These are phyloP conservation scores for Strigomonas galati DNA, from an alignment of 208 protist genomes.

Conservation along the genomic window DNA sequence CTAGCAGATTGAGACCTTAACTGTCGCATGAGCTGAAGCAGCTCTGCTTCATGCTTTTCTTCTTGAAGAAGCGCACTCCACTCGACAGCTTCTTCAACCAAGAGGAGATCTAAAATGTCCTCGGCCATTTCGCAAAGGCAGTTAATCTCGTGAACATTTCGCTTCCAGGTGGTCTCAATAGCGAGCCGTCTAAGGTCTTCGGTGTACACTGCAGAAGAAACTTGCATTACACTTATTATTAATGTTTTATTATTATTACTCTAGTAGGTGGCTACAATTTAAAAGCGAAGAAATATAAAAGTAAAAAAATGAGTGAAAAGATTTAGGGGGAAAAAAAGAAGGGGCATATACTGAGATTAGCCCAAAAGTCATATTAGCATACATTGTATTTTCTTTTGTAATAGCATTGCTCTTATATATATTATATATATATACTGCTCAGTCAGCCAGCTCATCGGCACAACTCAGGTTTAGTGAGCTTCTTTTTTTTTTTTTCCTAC, in stretches of 20 bases:
- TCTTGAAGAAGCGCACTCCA: conserved; percentile 2
- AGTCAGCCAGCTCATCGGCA: no score
- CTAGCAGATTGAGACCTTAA: background rate
- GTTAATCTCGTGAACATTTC: background rate
- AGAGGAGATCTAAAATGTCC: background rate
- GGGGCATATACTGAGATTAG: background rate
- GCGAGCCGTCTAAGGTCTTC: no score
- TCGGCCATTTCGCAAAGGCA: background rate
- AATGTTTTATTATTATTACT: no score
- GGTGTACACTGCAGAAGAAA: no score
- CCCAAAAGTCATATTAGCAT: background rate
- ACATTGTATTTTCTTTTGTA: no score
- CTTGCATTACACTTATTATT: no score
- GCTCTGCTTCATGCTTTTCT: background rate
- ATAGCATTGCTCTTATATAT: no score
- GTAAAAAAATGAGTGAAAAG: background rate
- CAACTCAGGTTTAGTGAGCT: no score
- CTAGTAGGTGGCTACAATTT: no score
- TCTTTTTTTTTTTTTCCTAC: conserved; percentile 16
- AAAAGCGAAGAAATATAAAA: background rate
- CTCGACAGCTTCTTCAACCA: conserved; percentile 1
- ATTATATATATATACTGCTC: no score
- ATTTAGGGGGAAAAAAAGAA: conserved; percentile 8
- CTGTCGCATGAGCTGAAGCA: background rate
- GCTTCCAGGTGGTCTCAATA: no score